Evolutionary conservation across 768 basidiomycete genomes (phyloP), one percentile per base, ranked within the genome.

Genomic region (Lentinula aciculospora): DNA sequence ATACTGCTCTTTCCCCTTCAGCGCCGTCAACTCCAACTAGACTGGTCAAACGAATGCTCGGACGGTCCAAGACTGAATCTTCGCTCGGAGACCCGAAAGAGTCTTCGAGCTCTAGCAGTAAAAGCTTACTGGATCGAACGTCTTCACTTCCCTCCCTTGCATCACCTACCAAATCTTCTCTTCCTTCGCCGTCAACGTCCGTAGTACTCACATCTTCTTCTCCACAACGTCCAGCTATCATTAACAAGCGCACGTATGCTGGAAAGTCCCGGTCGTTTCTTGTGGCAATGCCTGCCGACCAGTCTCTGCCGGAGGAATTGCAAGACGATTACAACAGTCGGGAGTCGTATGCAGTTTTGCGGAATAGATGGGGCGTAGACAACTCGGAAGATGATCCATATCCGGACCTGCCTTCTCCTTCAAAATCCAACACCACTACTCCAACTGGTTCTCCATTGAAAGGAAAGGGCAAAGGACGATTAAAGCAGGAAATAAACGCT

Each of bases 231-330:
- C 68, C 29, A 59, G 60, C 31, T 51, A 57, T 67, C 28, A 69
- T 73, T 15, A 73, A 76, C 45, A 76, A 82, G 3, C 79, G 81
- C 39, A 92, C 89, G 2, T 92, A 92, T 64, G 85, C 86, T 2
- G 88, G 88, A 23, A 77, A 77, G 59, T 88, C 86, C 23, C 88
- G 90, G n/a, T 92, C 90, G 3, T 92, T 89, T 70, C 81, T 92
- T 15, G 79, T 89, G 9, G 72, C 82, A 17, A 68, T 91, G 9
- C 82, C 86, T 10, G 68, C 62, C 67, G 54, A 55, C 66, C 40
- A 57, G 57, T 42, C 57, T 54, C 53, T 62, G 19, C 31, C 59
- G 34, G 50, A 76, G 29, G 69, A 72, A 17, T 72, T 77, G 7
- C 82, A 81, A 25, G 80, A 83, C 23, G 81, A 81, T 48, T 69